These are phyloP conservation scores for Talaromyces funiculosus DNA, from an alignment of 2,329 filamentous ascomycete genomes.

Conservation along the genomic window DNA sequence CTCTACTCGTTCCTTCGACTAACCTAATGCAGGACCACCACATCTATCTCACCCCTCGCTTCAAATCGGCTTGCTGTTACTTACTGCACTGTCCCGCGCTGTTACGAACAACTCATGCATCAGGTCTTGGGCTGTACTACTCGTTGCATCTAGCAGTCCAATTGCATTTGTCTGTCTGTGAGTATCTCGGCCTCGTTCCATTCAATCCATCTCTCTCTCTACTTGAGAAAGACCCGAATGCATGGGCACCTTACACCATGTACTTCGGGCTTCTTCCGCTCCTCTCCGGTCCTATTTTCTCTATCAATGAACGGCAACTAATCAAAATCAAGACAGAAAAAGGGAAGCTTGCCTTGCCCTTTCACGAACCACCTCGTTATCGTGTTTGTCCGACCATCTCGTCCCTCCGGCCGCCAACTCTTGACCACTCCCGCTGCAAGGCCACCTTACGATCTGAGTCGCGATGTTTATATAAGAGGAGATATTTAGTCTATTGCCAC, in stretches of 20 bases:
- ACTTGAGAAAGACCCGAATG: neutral
- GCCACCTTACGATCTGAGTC: neutral
- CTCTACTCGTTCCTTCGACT: neutral
- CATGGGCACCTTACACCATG: neutral
- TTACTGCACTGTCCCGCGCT: neutral
- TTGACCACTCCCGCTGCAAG: neutral
- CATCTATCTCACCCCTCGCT: neutral
- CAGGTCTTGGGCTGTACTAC: neutral
- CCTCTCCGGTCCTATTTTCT: neutral
- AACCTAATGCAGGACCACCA: neutral
- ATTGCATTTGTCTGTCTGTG: neutral
- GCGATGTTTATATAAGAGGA: conserved; percentile 8
- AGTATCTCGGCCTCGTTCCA: neutral
- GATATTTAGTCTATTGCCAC: neutral
- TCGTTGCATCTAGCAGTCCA: neutral
- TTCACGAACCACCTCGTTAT: neutral
- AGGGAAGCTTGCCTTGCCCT: neutral
- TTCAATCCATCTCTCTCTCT: no score
- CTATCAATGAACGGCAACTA: neutral
- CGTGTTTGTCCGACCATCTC: neutral
- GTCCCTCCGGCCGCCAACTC: neutral
- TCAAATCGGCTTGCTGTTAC: neutral
- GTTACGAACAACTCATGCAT: conserved; percentile 4
- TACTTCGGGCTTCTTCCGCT: neutral
- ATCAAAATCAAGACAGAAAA: neutral